phyloP scores from a whole-genome alignment of 2,329 filamentous ascomycete genomes.

The Paracoccidioides brasiliensis region DNA sequence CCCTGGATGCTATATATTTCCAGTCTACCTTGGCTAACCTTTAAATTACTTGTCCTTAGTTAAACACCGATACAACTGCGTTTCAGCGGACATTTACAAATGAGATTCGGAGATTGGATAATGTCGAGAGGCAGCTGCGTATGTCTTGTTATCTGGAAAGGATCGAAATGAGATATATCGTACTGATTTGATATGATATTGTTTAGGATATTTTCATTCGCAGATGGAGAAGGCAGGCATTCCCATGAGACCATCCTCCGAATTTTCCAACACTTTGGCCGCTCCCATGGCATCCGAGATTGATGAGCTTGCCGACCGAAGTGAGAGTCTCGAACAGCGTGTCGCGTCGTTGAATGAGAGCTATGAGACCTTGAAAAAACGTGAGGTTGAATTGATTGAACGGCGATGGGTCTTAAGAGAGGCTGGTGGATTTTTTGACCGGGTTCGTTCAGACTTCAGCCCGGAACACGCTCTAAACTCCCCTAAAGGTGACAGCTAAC shows the following conservation, averaged over 20 bases:
- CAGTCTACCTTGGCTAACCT: conserved; percentile 11
- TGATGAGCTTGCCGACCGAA: conserved; percentile 84
- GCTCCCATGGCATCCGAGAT: conserved; percentile 89
- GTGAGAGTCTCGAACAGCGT: conserved; percentile 82
- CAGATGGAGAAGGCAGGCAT: conserved; percentile 94
- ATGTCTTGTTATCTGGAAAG: conserved; percentile 32
- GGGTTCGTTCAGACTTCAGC: conserved; percentile 31
- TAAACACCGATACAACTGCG: conserved; percentile 83
- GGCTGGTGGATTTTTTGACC: conserved; percentile 93
- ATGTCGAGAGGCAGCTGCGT: conserved; percentile 95
- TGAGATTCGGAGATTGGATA: conserved; percentile 92
- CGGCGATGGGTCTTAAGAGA: conserved; percentile 97
- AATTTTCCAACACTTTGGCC: conserved; percentile 76
- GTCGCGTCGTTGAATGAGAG: conserved; percentile 89
- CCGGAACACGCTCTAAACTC: not conserved
- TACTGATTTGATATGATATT: conserved; percentile 4
- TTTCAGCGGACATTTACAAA: conserved; percentile 97
- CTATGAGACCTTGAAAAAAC: conserved; percentile 96
- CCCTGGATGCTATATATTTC: not conserved
- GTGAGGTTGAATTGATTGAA: conserved; percentile 90
- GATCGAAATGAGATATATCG: not conserved
- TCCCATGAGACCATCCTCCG: conserved; percentile 74
- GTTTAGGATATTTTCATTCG: conserved; percentile 71
- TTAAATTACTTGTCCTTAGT: conserved; percentile 36
- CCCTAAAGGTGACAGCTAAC: not conserved